Base-by-base conservation (phyloP, 352 stramenopile species). In the Aphanomyces euteiches region DNA sequence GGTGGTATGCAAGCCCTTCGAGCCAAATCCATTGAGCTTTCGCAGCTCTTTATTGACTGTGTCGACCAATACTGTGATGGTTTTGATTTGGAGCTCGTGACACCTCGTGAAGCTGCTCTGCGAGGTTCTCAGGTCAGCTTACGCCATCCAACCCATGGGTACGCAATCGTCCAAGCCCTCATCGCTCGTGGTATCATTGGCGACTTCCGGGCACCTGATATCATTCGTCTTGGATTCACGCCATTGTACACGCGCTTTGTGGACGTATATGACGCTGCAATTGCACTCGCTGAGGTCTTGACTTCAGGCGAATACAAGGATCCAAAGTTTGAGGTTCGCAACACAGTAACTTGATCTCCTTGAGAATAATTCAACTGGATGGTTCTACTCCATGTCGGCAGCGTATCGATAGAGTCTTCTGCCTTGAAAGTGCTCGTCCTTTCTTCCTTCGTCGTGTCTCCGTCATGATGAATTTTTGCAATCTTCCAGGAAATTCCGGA, bases 221-320 rank as follows among this genome's bases (percentile, higher is more conserved):
- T 70, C 38, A 19, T 63, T 36, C 64, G 64, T 43, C 56, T 70
- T 63, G 64, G 64, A 6, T 70, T 70, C 54, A 70, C 64, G 54
- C 64, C 64, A 34, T 34, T 70, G 10, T 70, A 70, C 54, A 70
- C 64, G 48, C 64, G 64, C 47, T 70, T 70, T 21, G 64, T 70
- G 7, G 64, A 70, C 48, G 64, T 70, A 10, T 70, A 63, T 58
- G 54, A 70, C 34, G 48, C 64, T 3, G 34, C 43, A 4, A 3
- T 40, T 15, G 64, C 64, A 19, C 12, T 70, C n/a, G 28, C 19
- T 6, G 43, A 38, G 13, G 64, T 70, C 13, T 36, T 70, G 7
- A 19, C 39, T 12, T 63, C 64, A n/a, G 8, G 40, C n/a, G 64
- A 28, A 13, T 70, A 63, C 64, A 50, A 61, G 56, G 36, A n/a